These are phyloP conservation scores for Penicillium dipodomyicola DNA, from an alignment of 495 filamentous ascomycete genomes.

Conservation along the genomic window DNA sequence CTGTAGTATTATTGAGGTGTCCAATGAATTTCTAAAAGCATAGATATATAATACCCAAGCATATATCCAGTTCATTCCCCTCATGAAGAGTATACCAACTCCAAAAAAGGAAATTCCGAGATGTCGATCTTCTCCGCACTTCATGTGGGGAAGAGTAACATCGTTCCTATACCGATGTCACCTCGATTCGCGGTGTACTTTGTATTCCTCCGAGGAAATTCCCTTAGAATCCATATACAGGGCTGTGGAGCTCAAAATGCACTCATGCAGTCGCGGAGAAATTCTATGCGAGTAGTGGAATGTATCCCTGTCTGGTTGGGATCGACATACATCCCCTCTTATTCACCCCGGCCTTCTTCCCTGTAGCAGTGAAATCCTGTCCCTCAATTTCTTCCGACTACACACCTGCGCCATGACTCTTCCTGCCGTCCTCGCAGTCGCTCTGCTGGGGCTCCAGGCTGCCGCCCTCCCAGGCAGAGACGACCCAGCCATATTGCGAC, in stretches of 20 bases:
- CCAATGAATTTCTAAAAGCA: neutral
- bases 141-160: slow-evolving; percentile 20
- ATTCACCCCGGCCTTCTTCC: slow-evolving; percentile 10
- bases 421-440: slow-evolving; percentile 27
- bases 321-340: slow-evolving; percentile 24
- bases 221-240: neutral
- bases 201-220: slow-evolving; percentile 12
- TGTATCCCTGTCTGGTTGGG: slow-evolving; percentile 23
- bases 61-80: neutral
- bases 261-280: neutral
- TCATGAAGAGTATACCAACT: neutral
- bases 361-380: slow-evolving; percentile 2
- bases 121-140: slow-evolving; percentile 32
- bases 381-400: slow-evolving; percentile 5
- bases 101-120: slow-evolving; percentile 13
- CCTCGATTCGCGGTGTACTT: slow-evolving; percentile 18
- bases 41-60: neutral
- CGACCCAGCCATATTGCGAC: slow-evolving; percentile 33
- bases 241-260: neutral
- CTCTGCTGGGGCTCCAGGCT: slow-evolving; percentile 27
- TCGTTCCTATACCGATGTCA: slow-evolving; percentile 24
- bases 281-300: slow-evolving; percentile 3
- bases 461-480: slow-evolving; percentile 29
- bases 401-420: slow-evolving; percentile 17
- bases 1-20: neutral